Conservation (phyloP, 371 early-diverging fungal species). For the Saksenaea vasiformis region DNA sequence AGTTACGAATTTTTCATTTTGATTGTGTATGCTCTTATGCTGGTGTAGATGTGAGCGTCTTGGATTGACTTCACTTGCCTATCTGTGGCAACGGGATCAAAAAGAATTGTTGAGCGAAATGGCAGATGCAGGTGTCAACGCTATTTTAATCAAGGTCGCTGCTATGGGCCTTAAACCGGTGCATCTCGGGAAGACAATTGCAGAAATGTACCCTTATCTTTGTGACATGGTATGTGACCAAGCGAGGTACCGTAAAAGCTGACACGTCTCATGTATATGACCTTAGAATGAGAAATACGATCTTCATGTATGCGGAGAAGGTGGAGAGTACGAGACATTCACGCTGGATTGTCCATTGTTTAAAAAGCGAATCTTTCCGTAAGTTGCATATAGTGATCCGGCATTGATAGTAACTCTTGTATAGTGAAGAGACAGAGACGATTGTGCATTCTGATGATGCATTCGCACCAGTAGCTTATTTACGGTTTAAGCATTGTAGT, state of each 20-base stretch:
- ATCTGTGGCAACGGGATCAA: conserved; percentile 95
- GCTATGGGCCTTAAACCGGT: conserved; percentile 75
- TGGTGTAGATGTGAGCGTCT: conserved; percentile 76
- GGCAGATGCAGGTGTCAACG: conserved; percentile 84
- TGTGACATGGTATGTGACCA: conserved; percentile 59
- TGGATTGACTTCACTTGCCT: conserved; percentile 84
- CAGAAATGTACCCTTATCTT: conserved; percentile 75
- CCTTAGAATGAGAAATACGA: conserved; percentile 75
- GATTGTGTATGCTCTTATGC: not conserved
- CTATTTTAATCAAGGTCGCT: conserved; percentile 96
- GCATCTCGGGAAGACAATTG: conserved; percentile 84
- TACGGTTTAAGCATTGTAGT: conserved; percentile 62
- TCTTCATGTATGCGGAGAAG: conserved; percentile 98
- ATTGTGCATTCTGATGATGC: conserved; percentile 81
- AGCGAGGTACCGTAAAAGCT: not conserved
- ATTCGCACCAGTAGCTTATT: conserved; percentile 83
- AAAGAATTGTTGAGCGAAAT: conserved; percentile 87
- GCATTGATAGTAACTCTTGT: conserved; percentile 43
- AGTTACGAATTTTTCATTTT: conserved; percentile 1
- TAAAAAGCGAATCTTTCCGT: conserved; percentile 72
- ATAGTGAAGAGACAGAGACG: conserved; percentile 77
- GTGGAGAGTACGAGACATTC: conserved; percentile 99
- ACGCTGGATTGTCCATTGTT: conserved; percentile 98
- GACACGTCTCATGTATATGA: not conserved
- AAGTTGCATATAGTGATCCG: conserved; percentile 19